A percentile compares a stretch with the other conserved stretches of the same genome.
Conservation (phyloP, 305 asterid genomes). For the Fraxinus xanthoxyloides region DNA sequence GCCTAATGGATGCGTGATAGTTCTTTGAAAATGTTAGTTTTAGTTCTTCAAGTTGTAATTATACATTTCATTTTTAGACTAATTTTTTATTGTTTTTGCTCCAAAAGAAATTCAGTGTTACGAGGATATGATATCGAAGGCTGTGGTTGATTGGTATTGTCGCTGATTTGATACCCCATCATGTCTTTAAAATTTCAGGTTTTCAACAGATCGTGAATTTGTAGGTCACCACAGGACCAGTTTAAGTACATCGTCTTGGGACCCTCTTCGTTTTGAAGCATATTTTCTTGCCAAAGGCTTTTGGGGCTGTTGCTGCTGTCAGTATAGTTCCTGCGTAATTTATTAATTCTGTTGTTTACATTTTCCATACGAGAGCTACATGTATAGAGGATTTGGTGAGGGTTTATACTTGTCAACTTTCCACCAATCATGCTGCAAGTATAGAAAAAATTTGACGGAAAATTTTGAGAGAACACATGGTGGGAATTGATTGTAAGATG, state of each 20-base stretch:
- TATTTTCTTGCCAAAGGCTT: background rate
- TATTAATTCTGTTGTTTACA: background rate
- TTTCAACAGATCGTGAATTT: background rate
- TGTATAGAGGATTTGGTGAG: no score
- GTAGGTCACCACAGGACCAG: background rate
- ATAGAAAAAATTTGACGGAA: background rate
- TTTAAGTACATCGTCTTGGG: background rate
- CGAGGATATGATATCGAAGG: background rate
- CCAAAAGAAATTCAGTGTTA: background rate
- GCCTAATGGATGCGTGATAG: background rate
- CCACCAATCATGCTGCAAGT: background rate
- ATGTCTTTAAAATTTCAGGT: background rate
- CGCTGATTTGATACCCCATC: background rate
- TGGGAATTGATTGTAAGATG: background rate
- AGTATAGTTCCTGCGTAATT: background rate
- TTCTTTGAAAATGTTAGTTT: background rate
- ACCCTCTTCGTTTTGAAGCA: background rate
- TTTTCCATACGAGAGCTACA: background rate
- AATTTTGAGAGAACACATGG: no score
- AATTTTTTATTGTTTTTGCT: background rate
- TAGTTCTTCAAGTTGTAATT: background rate
- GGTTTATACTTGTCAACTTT: no score
- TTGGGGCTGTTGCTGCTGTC: background rate
- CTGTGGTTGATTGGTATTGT: background rate
- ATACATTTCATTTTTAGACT: background rate